Evolutionary conservation across 2,329 filamentous ascomycete genomes (phyloP).

Genomic region (Fusarium sp.): DNA sequence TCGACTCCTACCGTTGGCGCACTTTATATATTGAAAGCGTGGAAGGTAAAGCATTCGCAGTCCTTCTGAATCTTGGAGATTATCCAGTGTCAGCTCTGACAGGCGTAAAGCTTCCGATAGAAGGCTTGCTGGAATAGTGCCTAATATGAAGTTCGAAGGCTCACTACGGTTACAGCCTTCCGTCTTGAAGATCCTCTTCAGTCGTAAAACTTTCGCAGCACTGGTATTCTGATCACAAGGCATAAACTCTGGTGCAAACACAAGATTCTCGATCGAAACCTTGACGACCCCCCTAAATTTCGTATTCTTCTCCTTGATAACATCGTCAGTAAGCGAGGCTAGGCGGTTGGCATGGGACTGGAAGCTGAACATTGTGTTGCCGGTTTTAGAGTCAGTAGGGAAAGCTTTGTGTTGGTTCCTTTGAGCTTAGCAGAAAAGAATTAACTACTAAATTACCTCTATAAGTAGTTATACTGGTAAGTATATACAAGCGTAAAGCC

Average conservation of each 20-base stretch:
- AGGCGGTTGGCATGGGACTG: neutral
- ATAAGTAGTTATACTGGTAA: neutral
- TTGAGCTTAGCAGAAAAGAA: neutral
- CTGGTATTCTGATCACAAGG: constrained; percentile 2
- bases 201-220: neutral
- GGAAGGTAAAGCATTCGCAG: constrained; percentile 3
- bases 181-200: constrained; percentile 11
- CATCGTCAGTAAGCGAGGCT: neutral
- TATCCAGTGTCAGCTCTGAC: neutral
- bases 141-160: constrained; percentile 2
- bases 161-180: neutral
- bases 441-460: too few species aligned
- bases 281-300: neutral
- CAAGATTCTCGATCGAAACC: neutral
- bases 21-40: neutral
- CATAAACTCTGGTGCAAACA: constrained; percentile 1
- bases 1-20: constrained; percentile 1
- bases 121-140: neutral
- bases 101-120: neutral
- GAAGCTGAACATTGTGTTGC: neutral
- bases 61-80: neutral
- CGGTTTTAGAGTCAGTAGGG: neutral
- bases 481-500: neutral
- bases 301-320: neutral
- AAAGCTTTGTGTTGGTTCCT: neutral